Evolutionary conservation across 805 yeast genomes (phyloP), one percentile per base, ranked within the genome.

Genomic region (Saccharomycopsis sp.): DNA sequence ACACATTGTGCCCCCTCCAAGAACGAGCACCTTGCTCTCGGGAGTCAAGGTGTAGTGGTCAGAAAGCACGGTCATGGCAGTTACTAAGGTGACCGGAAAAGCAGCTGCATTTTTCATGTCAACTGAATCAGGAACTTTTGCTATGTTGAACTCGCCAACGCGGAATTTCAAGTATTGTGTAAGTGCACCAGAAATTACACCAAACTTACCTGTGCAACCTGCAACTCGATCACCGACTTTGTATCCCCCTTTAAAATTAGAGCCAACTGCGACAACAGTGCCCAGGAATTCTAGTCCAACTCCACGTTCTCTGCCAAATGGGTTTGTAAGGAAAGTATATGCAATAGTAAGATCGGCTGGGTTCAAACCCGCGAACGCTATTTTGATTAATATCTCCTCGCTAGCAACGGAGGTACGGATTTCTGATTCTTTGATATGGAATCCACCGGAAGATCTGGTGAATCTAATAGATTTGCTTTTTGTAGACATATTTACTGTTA

Each of bases 1-100:
- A 11, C 81, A 85, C n/a, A 79, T 67, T 1, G 93, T 75, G 2
- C 85, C 79, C 17, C 85, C 94, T 41, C 96, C 96, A 49, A 84
- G 68, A 29, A 86, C 66, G 40, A 85, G 65, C 2, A 85, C 73
- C 45, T 71, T 72, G 2, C 76, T 61, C 4, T 66, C 64, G 3
- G 63, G 60, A 27, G 65, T 67, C 4, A 72, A 56, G 45, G 50
- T 39, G 46, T 55, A 41, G 4, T 6, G 28, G 11, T 37, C 33
- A 22, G 35, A 6, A 9, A 77, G 60, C 45, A 74, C 55, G 35
- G 64, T 66, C 51, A 59, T 69, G 0, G 95, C 89, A 3, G 94
- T 72, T 17, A 80, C 79, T 50, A 74, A 72, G 17, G 79, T 75
- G 52, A 76, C 66, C 7, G 85, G 75, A 56, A 78, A 71, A 4